Evolutionary conservation across 345 rosid species (phyloP).

Genomic region (Eucalyptus guilfoylei): DNA sequence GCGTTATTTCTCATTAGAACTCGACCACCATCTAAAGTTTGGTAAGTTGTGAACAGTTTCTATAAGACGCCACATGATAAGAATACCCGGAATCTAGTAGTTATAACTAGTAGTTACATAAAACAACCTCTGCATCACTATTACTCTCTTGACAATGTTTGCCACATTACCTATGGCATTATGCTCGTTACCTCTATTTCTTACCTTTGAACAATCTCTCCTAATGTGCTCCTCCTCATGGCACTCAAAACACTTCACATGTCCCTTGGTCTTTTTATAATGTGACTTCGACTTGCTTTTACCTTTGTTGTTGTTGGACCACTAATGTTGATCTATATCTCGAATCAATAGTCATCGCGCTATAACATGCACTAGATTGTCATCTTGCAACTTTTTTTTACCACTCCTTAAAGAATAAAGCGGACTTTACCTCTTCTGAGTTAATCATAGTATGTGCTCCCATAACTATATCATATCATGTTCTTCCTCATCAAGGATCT

Average conservation of each 20-base stretch:
- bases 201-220: background rate
- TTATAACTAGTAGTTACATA: background rate
- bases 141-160: background rate
- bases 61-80: background rate
- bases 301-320: background rate
- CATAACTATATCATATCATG: background rate
- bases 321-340: background rate
- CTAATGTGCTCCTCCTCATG: no score
- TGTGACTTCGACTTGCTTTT: background rate
- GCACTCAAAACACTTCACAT: background rate
- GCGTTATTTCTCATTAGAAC: background rate
- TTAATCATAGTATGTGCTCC: background rate
- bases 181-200: background rate
- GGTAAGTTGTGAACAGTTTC: background rate
- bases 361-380: background rate
- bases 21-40: background rate
- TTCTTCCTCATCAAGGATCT: background rate
- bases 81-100: background rate
- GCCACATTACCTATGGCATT: background rate
- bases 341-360: background rate
- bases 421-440: background rate
- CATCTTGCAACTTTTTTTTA: background rate
- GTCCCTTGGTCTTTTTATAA: background rate
- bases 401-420: no score
- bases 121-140: background rate